Evolutionary conservation across 2,329 filamentous ascomycete genomes (phyloP).

Genomic region (Scortechinia acanthostroma): DNA sequence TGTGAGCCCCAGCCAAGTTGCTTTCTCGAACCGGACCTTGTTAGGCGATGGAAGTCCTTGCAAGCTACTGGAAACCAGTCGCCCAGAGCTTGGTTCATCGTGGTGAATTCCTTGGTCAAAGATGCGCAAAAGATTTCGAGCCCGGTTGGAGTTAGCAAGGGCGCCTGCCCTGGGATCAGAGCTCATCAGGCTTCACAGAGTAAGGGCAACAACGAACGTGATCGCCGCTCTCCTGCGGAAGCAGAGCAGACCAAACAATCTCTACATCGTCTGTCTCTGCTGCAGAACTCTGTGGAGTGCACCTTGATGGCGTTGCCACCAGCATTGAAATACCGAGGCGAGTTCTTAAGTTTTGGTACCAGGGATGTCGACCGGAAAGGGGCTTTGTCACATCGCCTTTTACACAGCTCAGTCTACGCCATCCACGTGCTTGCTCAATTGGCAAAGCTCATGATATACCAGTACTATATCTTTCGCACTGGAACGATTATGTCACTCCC

Average conservation of each 20-base stretch:
- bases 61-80: constrained; percentile 17
- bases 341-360: constrained; percentile 20
- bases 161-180: constrained; percentile 7
- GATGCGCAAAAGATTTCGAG: constrained; percentile 22
- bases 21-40: constrained; percentile 17
- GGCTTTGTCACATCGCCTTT: constrained; percentile 10
- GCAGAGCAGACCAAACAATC: no score
- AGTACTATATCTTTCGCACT: constrained; percentile 17
- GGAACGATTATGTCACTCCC: no score
- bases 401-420: constrained; percentile 17
- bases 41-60: constrained; percentile 19
- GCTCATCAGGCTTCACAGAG: no score
- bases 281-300: constrained; percentile 19
- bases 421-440: constrained; percentile 23
- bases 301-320: constrained; percentile 16
- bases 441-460: constrained; percentile 20
- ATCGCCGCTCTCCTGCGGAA: no score
- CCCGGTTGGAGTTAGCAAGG: constrained; percentile 13
- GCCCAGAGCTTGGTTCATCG: constrained; percentile 26
- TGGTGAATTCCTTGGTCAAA: constrained; percentile 27
- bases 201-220: no score
- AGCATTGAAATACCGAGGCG: constrained; percentile 15
- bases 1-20: constrained; percentile 13
- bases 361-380: constrained; percentile 5
- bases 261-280: constrained; percentile 14